Conservation (phyloP, 768 basidiomycete genomes). For the Dacryopinax spathularia region DNA sequence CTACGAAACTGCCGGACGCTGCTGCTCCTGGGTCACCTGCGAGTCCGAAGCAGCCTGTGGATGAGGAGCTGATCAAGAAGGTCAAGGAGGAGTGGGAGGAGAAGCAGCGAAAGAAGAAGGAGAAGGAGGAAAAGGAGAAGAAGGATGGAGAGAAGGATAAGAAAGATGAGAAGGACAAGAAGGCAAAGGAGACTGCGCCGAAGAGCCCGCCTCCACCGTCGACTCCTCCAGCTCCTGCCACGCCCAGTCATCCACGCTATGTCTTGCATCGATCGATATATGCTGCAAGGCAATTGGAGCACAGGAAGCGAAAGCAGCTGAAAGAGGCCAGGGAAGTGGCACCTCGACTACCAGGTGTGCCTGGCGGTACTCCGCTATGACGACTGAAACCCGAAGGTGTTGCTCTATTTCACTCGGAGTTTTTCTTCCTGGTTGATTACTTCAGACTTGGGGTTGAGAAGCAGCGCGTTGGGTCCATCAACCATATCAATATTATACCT, state of each 20-base stretch:
- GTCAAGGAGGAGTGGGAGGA: conserved; percentile 72
- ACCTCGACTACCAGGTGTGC: conserved; percentile 54
- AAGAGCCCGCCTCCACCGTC: conserved; percentile 18
- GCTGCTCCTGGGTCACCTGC: conserved; percentile 18
- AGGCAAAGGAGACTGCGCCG: conserved; percentile 24
- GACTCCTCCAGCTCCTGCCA: conserved; percentile 11
- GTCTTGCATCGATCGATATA: conserved; percentile 74
- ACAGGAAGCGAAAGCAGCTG: conserved; percentile 51
- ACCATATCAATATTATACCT: not conserved
- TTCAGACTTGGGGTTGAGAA: too few relatives aligned
- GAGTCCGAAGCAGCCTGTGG: conserved; percentile 23
- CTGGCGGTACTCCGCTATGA: conserved; percentile 16
- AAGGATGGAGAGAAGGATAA: conserved; percentile 11
- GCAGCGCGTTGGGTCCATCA: not conserved
- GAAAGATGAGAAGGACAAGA: conserved; percentile 15
- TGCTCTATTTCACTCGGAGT: too few relatives aligned
- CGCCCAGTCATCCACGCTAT: conserved; percentile 49
- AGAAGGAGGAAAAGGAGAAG: conserved; percentile 27
- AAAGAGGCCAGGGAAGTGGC: conserved; percentile 55
- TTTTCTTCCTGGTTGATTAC: too few relatives aligned
- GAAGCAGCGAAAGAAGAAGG: conserved; percentile 48
- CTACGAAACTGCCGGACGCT: conserved; percentile 34
- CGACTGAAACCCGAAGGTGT: too few relatives aligned
- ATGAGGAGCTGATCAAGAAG: conserved; percentile 60
- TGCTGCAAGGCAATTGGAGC: conserved; percentile 61